These are phyloP conservation scores for Russula dissimulans DNA, from an alignment of 768 basidiomycete genomes.

Conservation along the genomic window DNA sequence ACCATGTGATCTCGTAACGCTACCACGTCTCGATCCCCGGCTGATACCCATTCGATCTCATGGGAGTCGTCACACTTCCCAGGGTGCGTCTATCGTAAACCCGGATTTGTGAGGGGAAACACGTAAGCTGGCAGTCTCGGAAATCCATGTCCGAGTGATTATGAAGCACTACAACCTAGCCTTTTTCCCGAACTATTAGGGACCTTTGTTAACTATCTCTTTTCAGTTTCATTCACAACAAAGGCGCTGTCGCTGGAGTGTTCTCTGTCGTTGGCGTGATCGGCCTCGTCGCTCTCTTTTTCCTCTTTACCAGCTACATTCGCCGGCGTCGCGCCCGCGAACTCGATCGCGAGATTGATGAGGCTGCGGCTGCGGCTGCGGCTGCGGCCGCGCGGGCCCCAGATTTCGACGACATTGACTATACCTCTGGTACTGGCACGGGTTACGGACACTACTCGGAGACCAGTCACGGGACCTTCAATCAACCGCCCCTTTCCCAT, in stretches of 20 bases:
- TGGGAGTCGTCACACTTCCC: background rate
- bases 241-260: constrained; percentile 59
- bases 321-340: constrained; percentile 54
- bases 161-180: background rate
- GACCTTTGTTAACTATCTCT: background rate
- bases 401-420: constrained; percentile 39
- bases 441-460: constrained; percentile 37
- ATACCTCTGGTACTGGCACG: constrained; percentile 24
- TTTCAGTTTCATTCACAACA: constrained; percentile 54
- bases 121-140: no score
- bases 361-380: constrained; percentile 57
- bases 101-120: no score
- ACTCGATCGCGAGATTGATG: constrained; percentile 67
- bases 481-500: constrained; percentile 30
- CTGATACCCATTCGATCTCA: background rate
- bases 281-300: constrained; percentile 40
- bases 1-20: background rate
- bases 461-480: constrained; percentile 49
- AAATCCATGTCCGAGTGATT: no score
- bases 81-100: background rate
- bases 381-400: constrained; percentile 45
- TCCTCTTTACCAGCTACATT: constrained; percentile 43
- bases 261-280: constrained; percentile 66
- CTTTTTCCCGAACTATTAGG: background rate
- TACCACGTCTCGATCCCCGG: background rate